Evolutionary conservation across 176 grass and related monocot species (phyloP), one percentile per base, ranked within the genome.

Genomic region (Rhynchospora tenuis): DNA sequence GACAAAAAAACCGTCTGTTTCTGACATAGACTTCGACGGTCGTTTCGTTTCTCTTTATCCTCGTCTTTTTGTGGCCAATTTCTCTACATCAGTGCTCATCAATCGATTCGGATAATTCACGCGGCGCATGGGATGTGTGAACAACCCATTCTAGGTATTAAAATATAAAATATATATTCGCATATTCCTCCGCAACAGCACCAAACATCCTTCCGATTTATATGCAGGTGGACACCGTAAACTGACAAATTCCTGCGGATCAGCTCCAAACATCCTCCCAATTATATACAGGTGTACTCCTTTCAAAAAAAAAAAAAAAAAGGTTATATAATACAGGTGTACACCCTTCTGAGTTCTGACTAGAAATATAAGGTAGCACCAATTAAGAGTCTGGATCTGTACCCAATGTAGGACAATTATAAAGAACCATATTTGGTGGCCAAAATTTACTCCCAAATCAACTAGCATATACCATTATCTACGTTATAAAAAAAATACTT

Each of bases 61-160:
- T 23, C 19, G 12, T 9, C n/a, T 46, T 7, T 71, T 46, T 9
- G 3, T 71, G 71, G 13, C n/a, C 46, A 26, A 74, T 74, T 75
- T 75, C 46, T 52, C 22, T 26, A 29, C 8, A 51, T 64, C 33
- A 50, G 17, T 29, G 13, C 9, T 81, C 56, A 17, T 47, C 23
- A 51, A 16, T 82, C 14, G 14, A 51, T 46, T 23, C 58, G 38
- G 80, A 82, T 82, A 60, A 64, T 16, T 33, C 43, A 64, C 50
- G 80, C 80, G 80, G 80, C 80, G 80, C 59, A 82, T 63, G 10
- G 80, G 59, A 23, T 52, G 0, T 65, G 80, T 51, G 59, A 81
- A 65, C 31, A 38, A 17, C 9, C 33, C 33, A 2, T 38, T 38
- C 0, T 38, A 38, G 33, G 33, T 38, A 38, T 38, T 38, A 38